A percentile compares a stretch with the other conserved stretches of the same genome.
Conservation (phyloP, 352 stramenopile genomes). For the Pythium myriotylum region DNA sequence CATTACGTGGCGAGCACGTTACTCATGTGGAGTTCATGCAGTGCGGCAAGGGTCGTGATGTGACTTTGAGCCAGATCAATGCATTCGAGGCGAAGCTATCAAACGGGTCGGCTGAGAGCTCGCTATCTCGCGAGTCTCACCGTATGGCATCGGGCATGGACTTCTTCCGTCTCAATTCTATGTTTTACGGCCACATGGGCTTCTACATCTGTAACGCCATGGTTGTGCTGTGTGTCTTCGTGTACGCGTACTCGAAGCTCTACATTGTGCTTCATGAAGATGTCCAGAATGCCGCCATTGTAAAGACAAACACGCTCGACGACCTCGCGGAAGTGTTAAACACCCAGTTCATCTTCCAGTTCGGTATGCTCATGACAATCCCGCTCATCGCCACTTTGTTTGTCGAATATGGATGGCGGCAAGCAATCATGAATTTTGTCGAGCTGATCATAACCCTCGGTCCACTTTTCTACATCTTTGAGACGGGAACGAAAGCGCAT, state of each 20-base stretch:
- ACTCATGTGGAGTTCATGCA: slow-evolving; percentile 90
- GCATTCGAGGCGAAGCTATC: slow-evolving; percentile 87
- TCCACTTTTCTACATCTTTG: slow-evolving; percentile 88
- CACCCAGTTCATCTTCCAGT: slow-evolving; percentile 89
- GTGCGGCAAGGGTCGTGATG: slow-evolving; percentile 86
- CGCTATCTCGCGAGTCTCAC: slow-evolving; percentile 76
- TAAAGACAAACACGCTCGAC: slow-evolving; percentile 72
- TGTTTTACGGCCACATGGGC: slow-evolving; percentile 90
- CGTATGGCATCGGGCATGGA: slow-evolving; percentile 85
- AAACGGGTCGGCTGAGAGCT: slow-evolving; percentile 82
- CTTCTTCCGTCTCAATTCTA: slow-evolving; percentile 89
- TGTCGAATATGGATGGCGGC: slow-evolving; percentile 83
- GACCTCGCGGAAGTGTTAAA: slow-evolving; percentile 80
- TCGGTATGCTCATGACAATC: slow-evolving; percentile 89
- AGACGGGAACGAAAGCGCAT: slow-evolving; percentile 84
- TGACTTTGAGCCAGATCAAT: slow-evolving; percentile 88
- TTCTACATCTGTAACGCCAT: slow-evolving; percentile 89
- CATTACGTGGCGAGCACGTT: slow-evolving; percentile 74
- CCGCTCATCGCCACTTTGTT: slow-evolving; percentile 81
- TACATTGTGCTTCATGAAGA: slow-evolving; percentile 84
- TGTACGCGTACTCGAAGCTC: slow-evolving; percentile 82
- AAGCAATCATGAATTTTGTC: slow-evolving; percentile 82
- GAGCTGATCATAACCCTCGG: slow-evolving; percentile 82
- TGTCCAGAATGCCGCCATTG: slow-evolving; percentile 74
- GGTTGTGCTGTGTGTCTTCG: slow-evolving; percentile 80